Percentiles rank a stretch among this genome's conserved stretches.
phyloP scores from a whole-genome alignment of 495 filamentous ascomycete genomes.

The Lasiosphaeria miniovina region DNA sequence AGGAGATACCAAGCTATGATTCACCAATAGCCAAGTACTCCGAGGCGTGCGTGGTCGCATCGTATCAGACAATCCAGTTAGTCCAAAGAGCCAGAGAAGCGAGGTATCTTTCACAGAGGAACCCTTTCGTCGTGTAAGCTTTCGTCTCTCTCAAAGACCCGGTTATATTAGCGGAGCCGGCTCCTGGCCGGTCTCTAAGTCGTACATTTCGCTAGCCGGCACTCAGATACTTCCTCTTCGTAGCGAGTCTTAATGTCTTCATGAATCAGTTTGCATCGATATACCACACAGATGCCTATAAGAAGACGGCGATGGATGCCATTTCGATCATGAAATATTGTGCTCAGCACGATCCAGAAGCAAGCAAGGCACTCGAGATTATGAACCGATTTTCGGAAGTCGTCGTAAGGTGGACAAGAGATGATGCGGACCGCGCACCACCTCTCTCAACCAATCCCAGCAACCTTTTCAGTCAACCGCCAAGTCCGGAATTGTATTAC shows the following conservation, averaged over 20 bases:
- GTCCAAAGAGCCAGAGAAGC: constrained; percentile 57
- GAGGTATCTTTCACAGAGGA: constrained; percentile 60
- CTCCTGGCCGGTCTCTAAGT: too few relatives aligned
- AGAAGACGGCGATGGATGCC: constrained; percentile 57
- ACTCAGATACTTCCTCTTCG: constrained; percentile 64
- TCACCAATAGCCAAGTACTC: constrained; percentile 60
- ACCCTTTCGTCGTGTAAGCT: constrained; percentile 64
- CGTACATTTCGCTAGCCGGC: neutral
- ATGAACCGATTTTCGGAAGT: constrained; percentile 59
- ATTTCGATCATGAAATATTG: constrained; percentile 61
- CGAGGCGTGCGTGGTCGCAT: constrained; percentile 68
- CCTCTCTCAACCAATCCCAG: constrained; percentile 40
- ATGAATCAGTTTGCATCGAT: constrained; percentile 68
- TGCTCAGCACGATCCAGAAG: constrained; percentile 61
- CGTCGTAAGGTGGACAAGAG: constrained; percentile 43
- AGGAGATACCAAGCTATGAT: constrained; percentile 27
- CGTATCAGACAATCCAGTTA: constrained; percentile 62
- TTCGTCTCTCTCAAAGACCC: too few relatives aligned
- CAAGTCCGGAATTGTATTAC: constrained; percentile 9
- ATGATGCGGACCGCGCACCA: constrained; percentile 35
- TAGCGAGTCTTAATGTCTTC: constrained; percentile 64
- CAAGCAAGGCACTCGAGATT: constrained; percentile 61
- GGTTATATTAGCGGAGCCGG: neutral
- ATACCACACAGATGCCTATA: constrained; percentile 54
- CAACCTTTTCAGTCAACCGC: constrained; percentile 23